phyloP scores from a whole-genome alignment of 176 grass and related monocot genomes.

The Hordeum marinum region DNA sequence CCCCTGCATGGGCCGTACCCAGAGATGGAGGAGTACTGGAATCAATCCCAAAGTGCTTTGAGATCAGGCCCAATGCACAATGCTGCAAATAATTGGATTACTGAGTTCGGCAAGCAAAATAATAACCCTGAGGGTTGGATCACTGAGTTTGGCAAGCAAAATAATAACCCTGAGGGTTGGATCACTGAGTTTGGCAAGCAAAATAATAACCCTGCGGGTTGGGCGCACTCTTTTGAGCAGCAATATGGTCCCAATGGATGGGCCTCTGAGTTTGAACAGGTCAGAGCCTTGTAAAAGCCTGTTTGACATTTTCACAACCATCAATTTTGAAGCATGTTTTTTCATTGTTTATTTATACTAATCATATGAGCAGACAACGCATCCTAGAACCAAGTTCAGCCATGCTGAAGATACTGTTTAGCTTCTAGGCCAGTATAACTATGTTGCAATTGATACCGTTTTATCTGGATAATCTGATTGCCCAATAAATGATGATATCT shows the following conservation, averaged over 20 bases:
- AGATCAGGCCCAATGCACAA: conserved; percentile 64
- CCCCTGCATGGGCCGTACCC: conserved; percentile 64
- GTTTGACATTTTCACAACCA: conserved; percentile 8
- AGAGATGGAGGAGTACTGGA: conserved; percentile 96
- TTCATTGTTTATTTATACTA: not conserved
- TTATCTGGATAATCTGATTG: not conserved
- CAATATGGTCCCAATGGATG: conserved; percentile 91
- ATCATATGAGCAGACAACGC: not conserved
- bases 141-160: conserved; percentile 79
- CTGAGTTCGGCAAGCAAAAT: conserved; percentile 72
- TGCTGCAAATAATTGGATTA: conserved; percentile 81
- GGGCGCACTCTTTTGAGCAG: conserved; percentile 90
- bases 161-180: conserved; percentile 64
- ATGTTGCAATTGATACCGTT: not conserved
- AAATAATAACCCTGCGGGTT: conserved; percentile 72
- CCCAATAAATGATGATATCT: not conserved
- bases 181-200: conserved; percentile 74
- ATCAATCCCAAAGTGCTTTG: conserved; percentile 69
- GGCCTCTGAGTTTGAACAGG: conserved; percentile 97
- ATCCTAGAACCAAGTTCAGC: not conserved
- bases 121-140: conserved; percentile 67
- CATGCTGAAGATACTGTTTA: not conserved
- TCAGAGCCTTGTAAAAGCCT: conserved; percentile 22
- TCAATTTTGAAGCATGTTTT: not conserved
- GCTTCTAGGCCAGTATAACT: not conserved